Evolutionary conservation across 2,329 filamentous ascomycete genomes (phyloP).

Genomic region (Hypoxylon sp.): DNA sequence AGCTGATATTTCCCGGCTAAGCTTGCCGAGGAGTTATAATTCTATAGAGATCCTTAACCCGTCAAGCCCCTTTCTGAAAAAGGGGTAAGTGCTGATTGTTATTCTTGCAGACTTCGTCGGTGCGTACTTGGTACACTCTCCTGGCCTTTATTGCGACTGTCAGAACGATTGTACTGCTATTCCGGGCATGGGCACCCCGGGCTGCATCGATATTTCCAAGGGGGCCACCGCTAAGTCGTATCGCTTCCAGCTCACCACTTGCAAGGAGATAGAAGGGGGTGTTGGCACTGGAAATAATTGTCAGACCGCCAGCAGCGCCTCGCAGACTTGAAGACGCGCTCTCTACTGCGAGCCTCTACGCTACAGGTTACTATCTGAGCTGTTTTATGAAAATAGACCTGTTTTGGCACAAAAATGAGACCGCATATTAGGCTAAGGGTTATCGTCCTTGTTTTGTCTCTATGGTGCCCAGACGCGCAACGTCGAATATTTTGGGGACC

Average conservation of each 20-base stretch:
- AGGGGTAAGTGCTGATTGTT: not conserved
- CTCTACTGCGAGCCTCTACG: no score
- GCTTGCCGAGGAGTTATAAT: not conserved
- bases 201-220: conserved; percentile 34
- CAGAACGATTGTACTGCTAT: conserved; percentile 40
- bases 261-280: conserved; percentile 31
- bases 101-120: conserved; percentile 23
- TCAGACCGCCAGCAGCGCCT: not conserved
- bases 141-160: conserved; percentile 32
- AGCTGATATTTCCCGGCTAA: not conserved
- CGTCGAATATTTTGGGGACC: not conserved
- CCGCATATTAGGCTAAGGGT: not conserved
- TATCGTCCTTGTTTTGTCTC: not conserved
- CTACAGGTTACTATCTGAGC: not conserved
- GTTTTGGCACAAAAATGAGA: not conserved
- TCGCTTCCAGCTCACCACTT: conserved; percentile 40
- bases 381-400: not conserved
- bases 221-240: conserved; percentile 23
- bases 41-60: not conserved
- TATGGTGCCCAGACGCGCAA: not conserved
- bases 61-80: not conserved
- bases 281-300: conserved; percentile 36
- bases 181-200: conserved; percentile 18
- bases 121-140: conserved; percentile 37
- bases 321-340: not conserved